Evolutionary conservation across 2,329 filamentous ascomycete genomes (phyloP).

Genomic region (Periconia sp.): DNA sequence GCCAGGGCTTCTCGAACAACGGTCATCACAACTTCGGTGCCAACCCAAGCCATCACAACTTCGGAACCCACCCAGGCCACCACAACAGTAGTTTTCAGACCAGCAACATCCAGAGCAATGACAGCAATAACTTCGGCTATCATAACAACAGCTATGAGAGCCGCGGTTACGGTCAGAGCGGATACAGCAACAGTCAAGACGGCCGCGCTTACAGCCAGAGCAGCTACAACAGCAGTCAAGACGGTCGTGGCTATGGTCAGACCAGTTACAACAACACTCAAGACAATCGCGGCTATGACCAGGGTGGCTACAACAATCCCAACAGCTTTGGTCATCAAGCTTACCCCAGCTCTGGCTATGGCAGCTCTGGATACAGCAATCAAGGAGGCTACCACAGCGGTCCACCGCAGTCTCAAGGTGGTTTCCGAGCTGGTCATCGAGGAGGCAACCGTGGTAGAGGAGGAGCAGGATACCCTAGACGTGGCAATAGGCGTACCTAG

Average conservation of each 20-base stretch:
- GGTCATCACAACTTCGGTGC: too few species aligned
- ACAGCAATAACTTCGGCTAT: not conserved
- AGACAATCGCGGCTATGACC: not conserved
- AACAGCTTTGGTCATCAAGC: not conserved
- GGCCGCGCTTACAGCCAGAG: too few species aligned
- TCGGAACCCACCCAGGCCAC: too few species aligned
- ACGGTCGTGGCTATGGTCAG: not conserved
- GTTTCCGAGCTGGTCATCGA: conserved; percentile 5
- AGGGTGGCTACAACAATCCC: not conserved
- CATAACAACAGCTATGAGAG: conserved; percentile 10
- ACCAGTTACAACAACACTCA: not conserved
- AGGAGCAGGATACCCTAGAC: conserved; percentile 15
- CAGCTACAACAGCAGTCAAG: too few species aligned
- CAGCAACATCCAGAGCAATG: too few species aligned
- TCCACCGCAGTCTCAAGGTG: conserved; percentile 8
- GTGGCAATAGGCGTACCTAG: conserved; percentile 11
- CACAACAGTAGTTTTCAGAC: too few species aligned
- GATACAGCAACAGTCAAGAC: not conserved
- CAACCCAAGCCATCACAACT: too few species aligned
- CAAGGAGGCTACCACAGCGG: conserved; percentile 6
- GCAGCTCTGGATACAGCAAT: conserved; percentile 12
- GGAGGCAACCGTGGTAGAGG: conserved; percentile 17
- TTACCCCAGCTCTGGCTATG: conserved; percentile 1
- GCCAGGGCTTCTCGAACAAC: too few species aligned
- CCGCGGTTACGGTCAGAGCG: not conserved